A percentile compares a stretch with the other conserved stretches of the same genome.
Evolutionary conservation across 495 filamentous ascomycete genomes (phyloP).

Genomic region (Trypethelium eluteriae): DNA sequence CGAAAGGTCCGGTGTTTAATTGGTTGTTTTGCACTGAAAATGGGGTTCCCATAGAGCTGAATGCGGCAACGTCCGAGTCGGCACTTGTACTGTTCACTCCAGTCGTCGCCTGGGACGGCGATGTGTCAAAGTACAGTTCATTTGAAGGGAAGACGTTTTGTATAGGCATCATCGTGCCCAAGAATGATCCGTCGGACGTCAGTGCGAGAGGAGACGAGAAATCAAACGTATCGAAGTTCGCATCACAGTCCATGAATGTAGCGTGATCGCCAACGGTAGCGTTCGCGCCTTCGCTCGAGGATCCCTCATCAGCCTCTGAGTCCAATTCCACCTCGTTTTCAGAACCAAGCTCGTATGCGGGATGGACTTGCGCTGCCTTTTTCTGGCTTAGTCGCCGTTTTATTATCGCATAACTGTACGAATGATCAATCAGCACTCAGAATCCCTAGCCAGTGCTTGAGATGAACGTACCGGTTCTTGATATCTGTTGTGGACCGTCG

Average conservation of each 20-base stretch:
- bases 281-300: neutral
- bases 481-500: conserved; percentile 20
- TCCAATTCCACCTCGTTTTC: neutral
- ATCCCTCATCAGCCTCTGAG: neutral
- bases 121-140: neutral
- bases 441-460: neutral
- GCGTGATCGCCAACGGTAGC: neutral
- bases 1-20: neutral
- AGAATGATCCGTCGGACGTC: conserved; percentile 2
- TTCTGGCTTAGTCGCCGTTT: neutral
- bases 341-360: neutral
- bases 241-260: neutral
- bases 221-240: neutral
- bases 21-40: neutral
- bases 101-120: neutral
- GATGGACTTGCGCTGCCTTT: neutral
- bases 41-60: neutral
- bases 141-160: neutral
- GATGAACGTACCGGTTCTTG: conserved; percentile 18
- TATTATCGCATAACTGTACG: neutral
- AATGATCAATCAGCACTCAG: neutral
- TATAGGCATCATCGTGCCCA: neutral
- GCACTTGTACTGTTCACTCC: neutral
- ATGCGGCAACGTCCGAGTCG: neutral
- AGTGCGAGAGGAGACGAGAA: conserved; percentile 1